Percentiles rank a stretch among this genome's conserved stretches.
These are phyloP conservation scores for Allomyces javanicus DNA, from an alignment of 192 early-diverging fungal species.

Conservation along the genomic window DNA sequence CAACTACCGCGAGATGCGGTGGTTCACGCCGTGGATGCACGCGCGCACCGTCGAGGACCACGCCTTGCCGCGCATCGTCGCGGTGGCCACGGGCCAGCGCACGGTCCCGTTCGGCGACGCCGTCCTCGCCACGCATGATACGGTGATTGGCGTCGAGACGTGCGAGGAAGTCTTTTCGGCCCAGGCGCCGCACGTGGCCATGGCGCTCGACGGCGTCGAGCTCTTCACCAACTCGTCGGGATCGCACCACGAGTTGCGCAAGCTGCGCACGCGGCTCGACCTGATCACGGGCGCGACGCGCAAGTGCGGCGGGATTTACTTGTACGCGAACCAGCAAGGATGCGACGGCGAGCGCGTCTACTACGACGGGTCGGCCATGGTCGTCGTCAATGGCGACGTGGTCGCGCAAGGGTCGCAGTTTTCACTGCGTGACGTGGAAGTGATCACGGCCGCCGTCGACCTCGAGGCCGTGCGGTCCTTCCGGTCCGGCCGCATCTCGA, in stretches of 20 bases:
- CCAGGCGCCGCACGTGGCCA: slow-evolving; percentile 77
- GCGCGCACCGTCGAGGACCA: slow-evolving; percentile 45
- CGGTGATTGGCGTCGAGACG: slow-evolving; percentile 78
- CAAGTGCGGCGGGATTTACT: slow-evolving; percentile 84
- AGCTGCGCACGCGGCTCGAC: slow-evolving; percentile 67
- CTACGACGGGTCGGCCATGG: slow-evolving; percentile 85
- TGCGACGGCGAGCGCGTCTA: slow-evolving; percentile 97
- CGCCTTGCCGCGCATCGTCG: slow-evolving; percentile 60
- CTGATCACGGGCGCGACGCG: slow-evolving; percentile 74
- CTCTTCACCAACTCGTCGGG: slow-evolving; percentile 91
- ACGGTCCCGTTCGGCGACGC: slow-evolving; percentile 79
- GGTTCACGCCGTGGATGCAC: slow-evolving; percentile 77
- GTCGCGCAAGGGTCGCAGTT: slow-evolving; percentile 85
- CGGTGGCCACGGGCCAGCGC: slow-evolving; percentile 57
- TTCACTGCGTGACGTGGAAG: slow-evolving; percentile 82
- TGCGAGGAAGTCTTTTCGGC: slow-evolving; percentile 98
- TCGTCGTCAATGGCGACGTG: slow-evolving; percentile 72
- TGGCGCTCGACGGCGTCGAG: slow-evolving; percentile 89
- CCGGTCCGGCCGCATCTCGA: slow-evolving; percentile 45
- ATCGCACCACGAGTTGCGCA: slow-evolving; percentile 90
- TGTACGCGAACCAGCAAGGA: slow-evolving; percentile 91
- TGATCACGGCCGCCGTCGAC: slow-evolving; percentile 76
- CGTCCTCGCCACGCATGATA: slow-evolving; percentile 61
- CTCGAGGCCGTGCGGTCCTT: slow-evolving; percentile 70
- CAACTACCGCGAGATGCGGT: slow-evolving; percentile 90